Percentiles rank a stretch among this genome's conserved stretches.
Evolutionary conservation across 805 yeast genomes (phyloP).

Genomic region (Yamadazyma sp.): DNA sequence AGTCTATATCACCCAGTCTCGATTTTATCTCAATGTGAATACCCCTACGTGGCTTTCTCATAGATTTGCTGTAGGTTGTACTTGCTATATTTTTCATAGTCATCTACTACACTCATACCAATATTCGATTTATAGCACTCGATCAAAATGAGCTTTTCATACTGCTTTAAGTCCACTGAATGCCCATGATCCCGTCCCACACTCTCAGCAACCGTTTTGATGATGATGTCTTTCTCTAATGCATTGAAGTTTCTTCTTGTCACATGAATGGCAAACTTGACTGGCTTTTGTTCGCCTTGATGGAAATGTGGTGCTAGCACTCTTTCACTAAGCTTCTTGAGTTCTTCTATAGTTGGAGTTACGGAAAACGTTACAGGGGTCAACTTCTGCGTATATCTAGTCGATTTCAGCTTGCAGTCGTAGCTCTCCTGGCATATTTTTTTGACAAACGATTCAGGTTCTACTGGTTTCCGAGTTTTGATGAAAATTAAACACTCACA

Average conservation of each 20-base stretch:
- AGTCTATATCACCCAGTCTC: too few species aligned
- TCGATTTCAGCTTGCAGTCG: conserved; percentile 53
- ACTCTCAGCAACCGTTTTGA: conserved; percentile 64
- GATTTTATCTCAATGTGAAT: too few species aligned
- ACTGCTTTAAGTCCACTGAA: conserved; percentile 74
- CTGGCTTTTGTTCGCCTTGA: conserved; percentile 37
- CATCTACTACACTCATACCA: conserved; percentile 81
- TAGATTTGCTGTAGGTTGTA: conserved; percentile 82
- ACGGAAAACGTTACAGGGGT: conserved; percentile 79
- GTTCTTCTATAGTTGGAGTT: conserved; percentile 67
- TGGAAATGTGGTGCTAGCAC: conserved; percentile 75
- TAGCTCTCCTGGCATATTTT: conserved; percentile 61
- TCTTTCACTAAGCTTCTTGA: conserved; percentile 54
- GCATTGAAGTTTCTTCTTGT: conserved; percentile 75
- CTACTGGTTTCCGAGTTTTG: conserved; percentile 75
- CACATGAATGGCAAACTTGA: conserved; percentile 77
- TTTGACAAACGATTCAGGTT: conserved; percentile 71
- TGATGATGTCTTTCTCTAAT: conserved; percentile 69
- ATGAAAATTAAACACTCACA: conserved; percentile 86
- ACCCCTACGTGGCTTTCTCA: conserved; percentile 46
- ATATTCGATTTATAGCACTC: conserved; percentile 87
- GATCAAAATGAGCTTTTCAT: conserved; percentile 75
- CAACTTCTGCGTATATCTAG: conserved; percentile 73
- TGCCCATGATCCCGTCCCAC: conserved; percentile 74
- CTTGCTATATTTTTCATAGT: conserved; percentile 59